Base-by-base conservation (phyloP, 257 asterid genomes). In the Schizonepeta tenuifolia region DNA sequence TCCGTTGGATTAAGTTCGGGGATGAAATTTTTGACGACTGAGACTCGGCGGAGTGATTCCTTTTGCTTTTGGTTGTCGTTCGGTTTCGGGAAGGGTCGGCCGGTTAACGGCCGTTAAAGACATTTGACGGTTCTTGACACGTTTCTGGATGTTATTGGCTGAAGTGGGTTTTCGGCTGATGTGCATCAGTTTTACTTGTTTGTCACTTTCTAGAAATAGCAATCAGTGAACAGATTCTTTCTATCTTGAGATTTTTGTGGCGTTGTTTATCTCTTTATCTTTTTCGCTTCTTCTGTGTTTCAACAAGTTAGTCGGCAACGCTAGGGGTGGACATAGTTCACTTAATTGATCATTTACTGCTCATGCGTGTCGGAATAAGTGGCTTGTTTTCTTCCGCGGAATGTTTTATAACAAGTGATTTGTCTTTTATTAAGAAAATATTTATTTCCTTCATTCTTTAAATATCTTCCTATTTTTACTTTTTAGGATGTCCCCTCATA, bases 1-100 rank as follows among this genome's bases (percentile, higher is more conserved):
- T 0, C 84, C 88, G 83, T 81, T 9, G 51, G 82, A 75, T 83
- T 64, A 40, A 38, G 12, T 41, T 70, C 50, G 33, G 50, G 54
- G 46, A 18, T 15, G 31, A 20, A 24, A 24, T 20, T 57, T 28
- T 64, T 43, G 61, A 4, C n/a, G n/a, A 2, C 26, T 24, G 26
- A 24, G 75, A 83, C 75, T 28, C 6, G 68, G 54, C 46, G 3
- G 17, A 14, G 31, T 2, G 35, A n/a, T 26, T 0, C 5, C 36
- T 31, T 31, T 31, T 5, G 7, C 36, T 4, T 5, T 31, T 31
- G 3, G 33, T 7, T 31, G 36, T 8, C 73, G 71, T 38, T 80
- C 61, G 72, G 66, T 35, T 43, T 53, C 21, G 63, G 63, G 8
- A 67, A 28, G 77, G 59, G 75, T 47, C 53, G 65, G 66, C 59